Evolutionary conservation across 768 basidiomycete genomes (phyloP).

Genomic region (Amyloporia xantha): DNA sequence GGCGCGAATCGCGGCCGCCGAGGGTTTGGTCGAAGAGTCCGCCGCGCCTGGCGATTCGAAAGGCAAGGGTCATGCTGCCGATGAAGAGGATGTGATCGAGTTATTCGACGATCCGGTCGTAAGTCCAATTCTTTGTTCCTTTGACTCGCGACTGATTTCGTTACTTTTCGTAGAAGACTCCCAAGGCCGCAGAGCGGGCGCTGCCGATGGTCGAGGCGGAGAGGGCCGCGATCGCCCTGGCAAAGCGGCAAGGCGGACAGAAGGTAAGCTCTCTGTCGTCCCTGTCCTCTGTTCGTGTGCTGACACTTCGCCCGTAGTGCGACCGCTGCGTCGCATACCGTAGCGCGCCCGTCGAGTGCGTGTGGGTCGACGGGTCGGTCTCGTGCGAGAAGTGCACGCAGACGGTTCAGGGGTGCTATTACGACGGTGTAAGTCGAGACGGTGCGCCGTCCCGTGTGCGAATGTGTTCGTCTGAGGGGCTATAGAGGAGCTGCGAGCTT

Average conservation of each 20-base stretch:
- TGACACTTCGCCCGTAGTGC: background rate
- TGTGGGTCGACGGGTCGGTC: background rate
- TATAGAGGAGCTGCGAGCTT: no score
- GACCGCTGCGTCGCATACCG: background rate
- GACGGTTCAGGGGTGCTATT: background rate
- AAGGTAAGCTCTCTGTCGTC: background rate
- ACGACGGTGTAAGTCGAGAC: background rate
- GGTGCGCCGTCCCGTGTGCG: no score
- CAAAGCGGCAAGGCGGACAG: background rate
- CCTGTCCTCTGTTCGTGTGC: background rate
- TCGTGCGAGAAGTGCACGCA: background rate
- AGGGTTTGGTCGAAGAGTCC: background rate
- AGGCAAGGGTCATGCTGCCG: background rate
- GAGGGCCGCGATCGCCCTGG: background rate
- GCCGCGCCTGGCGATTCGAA: background rate
- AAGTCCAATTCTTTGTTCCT: background rate
- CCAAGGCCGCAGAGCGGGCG: background rate
- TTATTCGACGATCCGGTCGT: background rate
- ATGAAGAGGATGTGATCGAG: background rate
- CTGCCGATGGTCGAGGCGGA: background rate
- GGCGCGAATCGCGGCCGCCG: background rate
- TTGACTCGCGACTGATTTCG: background rate
- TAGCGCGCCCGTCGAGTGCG: background rate
- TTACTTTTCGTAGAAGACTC: background rate
- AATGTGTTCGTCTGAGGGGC: no score